Base-by-base conservation (phyloP, 2,329 filamentous ascomycete species). In the Meredithiella fracta region DNA sequence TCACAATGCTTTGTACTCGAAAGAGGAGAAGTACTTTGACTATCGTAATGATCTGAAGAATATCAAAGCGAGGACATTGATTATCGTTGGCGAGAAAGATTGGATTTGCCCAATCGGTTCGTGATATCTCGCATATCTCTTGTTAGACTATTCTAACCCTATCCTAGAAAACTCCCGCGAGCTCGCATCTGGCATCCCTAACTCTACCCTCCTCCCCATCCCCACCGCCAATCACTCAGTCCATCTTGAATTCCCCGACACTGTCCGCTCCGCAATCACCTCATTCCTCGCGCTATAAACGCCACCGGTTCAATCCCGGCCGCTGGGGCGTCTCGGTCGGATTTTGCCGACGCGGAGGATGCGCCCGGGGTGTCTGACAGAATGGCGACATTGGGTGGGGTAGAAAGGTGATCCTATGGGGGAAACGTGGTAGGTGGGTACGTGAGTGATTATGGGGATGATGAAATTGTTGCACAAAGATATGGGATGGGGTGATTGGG, bases 51-150 rank as follows among this genome's bases (percentile, higher is more conserved):
- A 61, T 11, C 60, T 70, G 7, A 38, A 59, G 6, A 51, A 56
- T 6, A 65, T 70, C 23, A 65, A 60, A 3, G 66, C 67, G 11
- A 66, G 64, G 44, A 68, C 68, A 0, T 59, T 70, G 34, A 64
- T 70, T 1, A 55, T 70, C 8, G 67, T 69, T 2, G 68, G 68
- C 2, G 64, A 65, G 2, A 62, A 65, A 55, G 68, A 70, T 54
- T 70, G 69, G 68, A 70, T 71, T 14, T 71, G 68, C 40, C 67
- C 68, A 2, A 64, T 63, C 29, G 63, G 65, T 67, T 59, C 37
- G 62, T 34, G 49, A 34, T 34, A 34, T 5, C 29, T 11, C 11
- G 5, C 11, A 34, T 55, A 55, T 50, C 44, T 17, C 26, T 25
- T 17, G 14, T 15, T 17, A n/a, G 20, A 2, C 29, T 34, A 34